A percentile compares a stretch with the other conserved stretches of the same genome.
Evolutionary conservation across 495 filamentous ascomycete genomes (phyloP).

Genomic region (Neurospora sp.): DNA sequence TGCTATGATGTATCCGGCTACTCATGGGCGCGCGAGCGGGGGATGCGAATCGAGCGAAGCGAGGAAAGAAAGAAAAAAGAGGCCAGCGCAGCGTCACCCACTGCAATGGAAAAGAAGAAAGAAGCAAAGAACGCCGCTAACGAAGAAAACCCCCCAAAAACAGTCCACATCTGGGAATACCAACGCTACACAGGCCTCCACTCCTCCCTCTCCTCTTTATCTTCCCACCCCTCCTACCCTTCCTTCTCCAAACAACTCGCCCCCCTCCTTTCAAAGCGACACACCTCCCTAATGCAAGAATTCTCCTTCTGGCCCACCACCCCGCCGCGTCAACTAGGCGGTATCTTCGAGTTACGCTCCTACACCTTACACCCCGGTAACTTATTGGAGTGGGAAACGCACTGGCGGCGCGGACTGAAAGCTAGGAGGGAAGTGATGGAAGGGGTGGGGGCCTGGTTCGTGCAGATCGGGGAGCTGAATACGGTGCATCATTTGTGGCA

Average conservation of each 20-base stretch:
- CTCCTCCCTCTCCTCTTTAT: conserved; percentile 75
- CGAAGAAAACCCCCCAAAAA: neutral
- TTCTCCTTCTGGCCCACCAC: conserved; percentile 99
- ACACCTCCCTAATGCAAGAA: conserved; percentile 93
- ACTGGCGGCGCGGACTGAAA: conserved; percentile 88
- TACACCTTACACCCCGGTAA: conserved; percentile 96
- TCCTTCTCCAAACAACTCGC: conserved; percentile 77
- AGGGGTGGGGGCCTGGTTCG: conserved; percentile 97
- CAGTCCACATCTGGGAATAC: conserved; percentile 99
- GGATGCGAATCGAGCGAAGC: no score
- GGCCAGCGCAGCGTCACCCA: no score
- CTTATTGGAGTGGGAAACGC: conserved; percentile 94
- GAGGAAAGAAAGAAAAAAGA: no score
- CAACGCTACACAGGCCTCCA: conserved; percentile 96
- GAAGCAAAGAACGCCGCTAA: neutral
- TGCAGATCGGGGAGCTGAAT: conserved; percentile 95
- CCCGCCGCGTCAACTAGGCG: conserved; percentile 77
- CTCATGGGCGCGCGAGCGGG: no score
- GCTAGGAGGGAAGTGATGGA: conserved; percentile 95
- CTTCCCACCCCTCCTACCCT: conserved; percentile 65
- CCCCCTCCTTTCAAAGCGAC: conserved; percentile 67
- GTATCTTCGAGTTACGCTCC: conserved; percentile 91
- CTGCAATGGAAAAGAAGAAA: no score
- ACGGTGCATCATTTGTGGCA: conserved; percentile 98
- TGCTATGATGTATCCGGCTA: no score